Conservation (phyloP, 2,329 filamentous ascomycete species). For the Hypoxylon sp. region DNA sequence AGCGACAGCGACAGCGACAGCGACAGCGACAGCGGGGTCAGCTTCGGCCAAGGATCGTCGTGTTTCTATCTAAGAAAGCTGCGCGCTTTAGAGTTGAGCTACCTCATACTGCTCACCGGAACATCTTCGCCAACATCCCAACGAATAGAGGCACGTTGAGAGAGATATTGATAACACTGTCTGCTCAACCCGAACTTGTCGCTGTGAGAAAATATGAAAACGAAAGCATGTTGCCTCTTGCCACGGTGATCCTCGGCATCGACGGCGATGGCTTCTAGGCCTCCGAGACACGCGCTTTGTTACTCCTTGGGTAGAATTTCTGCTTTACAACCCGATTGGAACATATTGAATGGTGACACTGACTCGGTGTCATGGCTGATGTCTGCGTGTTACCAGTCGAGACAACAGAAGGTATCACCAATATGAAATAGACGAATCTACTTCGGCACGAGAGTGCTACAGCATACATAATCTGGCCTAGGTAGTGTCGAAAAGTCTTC, state of each 20-base stretch:
- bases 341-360: slow-evolving; percentile 19
- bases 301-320: slow-evolving; percentile 17
- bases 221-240: slow-evolving; percentile 24
- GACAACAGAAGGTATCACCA: slow-evolving; percentile 19
- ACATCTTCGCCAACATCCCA: neutral
- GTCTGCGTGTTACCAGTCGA: slow-evolving; percentile 27
- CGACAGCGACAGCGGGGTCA: neutral
- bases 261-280: slow-evolving; percentile 12
- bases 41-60: neutral
- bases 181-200: neutral
- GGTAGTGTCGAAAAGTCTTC: slow-evolving; percentile 23
- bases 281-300: slow-evolving; percentile 33
- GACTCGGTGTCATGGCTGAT: slow-evolving; percentile 12
- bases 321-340: slow-evolving; percentile 33
- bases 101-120: neutral
- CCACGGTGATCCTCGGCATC: slow-evolving; percentile 18
- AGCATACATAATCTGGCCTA: slow-evolving; percentile 4
- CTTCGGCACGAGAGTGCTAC: slow-evolving; percentile 31
- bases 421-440: slow-evolving; percentile 33
- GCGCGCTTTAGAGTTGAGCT: neutral
- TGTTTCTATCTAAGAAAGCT: neutral
- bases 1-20: no score
- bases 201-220: slow-evolving; percentile 3
- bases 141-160: neutral
- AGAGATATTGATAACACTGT: neutral